Evolutionary conservation across 2,329 filamentous ascomycete genomes (phyloP), one percentile per base, ranked within the genome.

Genomic region (Aspergillus versicolor): DNA sequence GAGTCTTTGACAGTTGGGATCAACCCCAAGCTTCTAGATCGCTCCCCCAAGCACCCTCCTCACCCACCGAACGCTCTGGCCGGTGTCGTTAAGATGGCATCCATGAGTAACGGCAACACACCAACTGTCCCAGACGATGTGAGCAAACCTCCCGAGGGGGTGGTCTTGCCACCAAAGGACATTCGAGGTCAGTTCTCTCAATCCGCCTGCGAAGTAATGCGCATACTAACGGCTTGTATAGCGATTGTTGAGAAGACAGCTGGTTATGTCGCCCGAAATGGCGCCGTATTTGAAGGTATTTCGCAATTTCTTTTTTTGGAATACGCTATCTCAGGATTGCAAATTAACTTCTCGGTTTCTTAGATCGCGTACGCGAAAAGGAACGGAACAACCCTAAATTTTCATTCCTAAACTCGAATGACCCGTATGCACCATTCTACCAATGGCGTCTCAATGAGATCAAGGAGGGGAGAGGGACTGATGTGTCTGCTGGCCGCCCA

Each of bases 241-340:
- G 81, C 81, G 19, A 84, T 93, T 64, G 87, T 99, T 69, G 92
- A 97, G 75, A 97, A 96, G 79, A 96, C 93, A 12, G 93, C 94
- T 52, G 92, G 92, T 46, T 97, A 95, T 72, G 90, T 97, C 57
- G 87, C 88, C 58, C 83, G 86, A 65, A 85, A 85, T 67, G 84
- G 84, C 37, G 68, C 77, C 12, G 72, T 85, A 7, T 92, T 95
- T 69, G 90, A 95, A 77, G 79, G 80, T 81, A 70, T 62, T 30
- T 19, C 22, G 21, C 3, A 7, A 42, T 17, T 6, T 24, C 24
- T 6, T 27, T 3, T 11, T n/a, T 24, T 19, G 9, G 21, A 41
- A 15, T 17, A 11, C 60, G 13, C 11, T 24, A 37, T 13, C 44
- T 22, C 38, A 37, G 15, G 22, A 30, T 21, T 41, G 51, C 38